Percentiles rank a stretch among this genome's conserved stretches.
phyloP scores from a whole-genome alignment of 2,329 filamentous ascomycete genomes.

The Aspergillus quadricinctus region DNA sequence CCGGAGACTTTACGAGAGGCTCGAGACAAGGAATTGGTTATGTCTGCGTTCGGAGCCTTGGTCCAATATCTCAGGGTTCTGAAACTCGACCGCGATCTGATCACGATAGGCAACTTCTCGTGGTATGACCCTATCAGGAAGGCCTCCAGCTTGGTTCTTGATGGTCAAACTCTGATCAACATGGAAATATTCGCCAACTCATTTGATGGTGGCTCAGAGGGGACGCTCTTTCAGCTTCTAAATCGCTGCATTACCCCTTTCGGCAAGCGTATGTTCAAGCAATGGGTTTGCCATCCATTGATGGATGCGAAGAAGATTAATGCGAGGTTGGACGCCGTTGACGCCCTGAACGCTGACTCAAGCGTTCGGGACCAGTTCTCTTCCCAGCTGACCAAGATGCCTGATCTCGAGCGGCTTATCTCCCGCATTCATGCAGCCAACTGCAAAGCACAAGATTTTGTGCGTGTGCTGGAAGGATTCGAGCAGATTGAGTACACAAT shows the following conservation, averaged over 20 bases:
- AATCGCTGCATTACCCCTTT: constrained; percentile 96
- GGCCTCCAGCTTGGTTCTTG: constrained; percentile 79
- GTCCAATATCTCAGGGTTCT: constrained; percentile 80
- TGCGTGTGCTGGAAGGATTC: constrained; percentile 89
- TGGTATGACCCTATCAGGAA: constrained; percentile 93
- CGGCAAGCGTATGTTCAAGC: constrained; percentile 89
- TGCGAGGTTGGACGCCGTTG: constrained; percentile 87
- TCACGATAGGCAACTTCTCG: constrained; percentile 86
- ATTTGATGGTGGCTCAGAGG: constrained; percentile 76
- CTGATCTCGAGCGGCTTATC: constrained; percentile 88
- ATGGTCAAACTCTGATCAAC: constrained; percentile 95
- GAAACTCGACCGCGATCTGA: constrained; percentile 80
- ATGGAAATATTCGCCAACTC: constrained; percentile 96
- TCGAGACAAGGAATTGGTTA: constrained; percentile 72
- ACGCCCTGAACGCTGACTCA: constrained; percentile 80
- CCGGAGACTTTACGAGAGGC: constrained; percentile 68
- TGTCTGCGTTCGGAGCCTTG: constrained; percentile 87
- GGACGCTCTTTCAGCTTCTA: constrained; percentile 83
- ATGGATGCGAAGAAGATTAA: constrained; percentile 86
- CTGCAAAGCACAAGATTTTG: constrained; percentile 89
- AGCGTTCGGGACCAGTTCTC: constrained; percentile 82
- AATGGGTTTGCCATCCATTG: constrained; percentile 95
- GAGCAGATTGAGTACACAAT: constrained; percentile 97
- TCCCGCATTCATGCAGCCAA: constrained; percentile 88
- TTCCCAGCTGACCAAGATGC: constrained; percentile 82